Percentiles rank a stretch among this genome's conserved stretches.
phyloP scores from a whole-genome alignment of 2,329 filamentous ascomycete genomes.

The Diaporthe velutina region DNA sequence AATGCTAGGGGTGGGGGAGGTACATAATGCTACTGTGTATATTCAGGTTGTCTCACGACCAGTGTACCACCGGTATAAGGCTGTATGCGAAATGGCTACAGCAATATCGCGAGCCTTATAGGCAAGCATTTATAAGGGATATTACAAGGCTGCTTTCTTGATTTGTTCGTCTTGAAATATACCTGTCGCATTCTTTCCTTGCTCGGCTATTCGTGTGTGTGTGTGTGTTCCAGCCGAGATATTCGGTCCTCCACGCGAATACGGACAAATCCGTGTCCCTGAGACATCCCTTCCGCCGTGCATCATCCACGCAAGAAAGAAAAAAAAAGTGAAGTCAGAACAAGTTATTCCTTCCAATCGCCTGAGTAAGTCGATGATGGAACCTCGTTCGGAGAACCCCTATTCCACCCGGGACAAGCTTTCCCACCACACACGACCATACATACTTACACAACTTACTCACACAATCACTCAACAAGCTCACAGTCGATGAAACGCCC shows the following conservation, averaged over 20 bases:
- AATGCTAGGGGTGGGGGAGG: background rate
- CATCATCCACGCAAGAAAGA: background rate
- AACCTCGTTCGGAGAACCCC: background rate
- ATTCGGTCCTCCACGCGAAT: background rate
- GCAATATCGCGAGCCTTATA: background rate
- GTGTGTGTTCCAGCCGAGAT: background rate
- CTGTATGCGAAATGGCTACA: background rate
- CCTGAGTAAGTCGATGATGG: background rate
- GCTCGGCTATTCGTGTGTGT: background rate
- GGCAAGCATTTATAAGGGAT: too few species aligned
- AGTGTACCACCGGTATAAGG: background rate
- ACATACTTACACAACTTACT: background rate
- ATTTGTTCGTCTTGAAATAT: too few species aligned
- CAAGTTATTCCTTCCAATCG: slow-evolving; percentile 3
- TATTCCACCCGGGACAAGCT: too few species aligned
- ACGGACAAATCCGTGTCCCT: background rate
- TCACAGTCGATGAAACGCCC: slow-evolving; percentile 11
- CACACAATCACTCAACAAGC: background rate
- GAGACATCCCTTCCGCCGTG: slow-evolving; percentile 10
- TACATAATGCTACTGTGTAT: background rate
- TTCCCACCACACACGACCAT: background rate
- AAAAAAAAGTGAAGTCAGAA: background rate
- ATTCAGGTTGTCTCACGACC: background rate
- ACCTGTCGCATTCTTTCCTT: background rate
- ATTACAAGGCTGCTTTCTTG: background rate